These are phyloP conservation scores for Malus hybrid DNA, from an alignment of 331 rosid genomes.

Conservation along the genomic window DNA sequence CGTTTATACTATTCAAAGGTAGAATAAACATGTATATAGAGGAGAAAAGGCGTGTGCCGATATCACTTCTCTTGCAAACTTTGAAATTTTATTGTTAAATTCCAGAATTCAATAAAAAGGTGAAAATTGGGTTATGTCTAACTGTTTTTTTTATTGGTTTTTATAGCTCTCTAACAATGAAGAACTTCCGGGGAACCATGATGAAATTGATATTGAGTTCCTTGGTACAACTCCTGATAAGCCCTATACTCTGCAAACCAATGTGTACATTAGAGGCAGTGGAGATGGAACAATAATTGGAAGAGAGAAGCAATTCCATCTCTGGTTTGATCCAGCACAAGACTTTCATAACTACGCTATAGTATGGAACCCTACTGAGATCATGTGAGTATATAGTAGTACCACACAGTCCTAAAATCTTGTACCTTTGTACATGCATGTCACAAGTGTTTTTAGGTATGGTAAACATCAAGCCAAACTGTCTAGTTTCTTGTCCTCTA, in stretches of 20 bases:
- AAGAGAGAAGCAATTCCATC: slow-evolving; percentile 72
- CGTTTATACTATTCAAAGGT: not conserved
- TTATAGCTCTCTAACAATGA: slow-evolving; percentile 80
- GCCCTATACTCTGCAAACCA: slow-evolving; percentile 83
- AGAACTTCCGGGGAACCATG: slow-evolving; percentile 74
- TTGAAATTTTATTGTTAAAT: not conserved
- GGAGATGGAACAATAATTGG: slow-evolving; percentile 71
- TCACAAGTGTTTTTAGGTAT: not conserved
- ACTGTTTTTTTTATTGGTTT: not conserved
- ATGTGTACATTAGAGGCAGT: slow-evolving; percentile 81
- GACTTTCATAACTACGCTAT: slow-evolving; percentile 78
- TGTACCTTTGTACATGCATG: not conserved
- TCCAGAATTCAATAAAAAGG: not conserved
- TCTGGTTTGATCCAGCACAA: slow-evolving; percentile 92
- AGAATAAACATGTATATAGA: too few relatives aligned
- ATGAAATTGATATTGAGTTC: slow-evolving; percentile 87
- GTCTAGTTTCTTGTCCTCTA: not conserved
- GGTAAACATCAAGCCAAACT: not conserved
- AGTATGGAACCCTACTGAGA: slow-evolving; percentile 71
- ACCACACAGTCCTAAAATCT: not conserved
- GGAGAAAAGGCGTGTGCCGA: not conserved
- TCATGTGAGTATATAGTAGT: slow-evolving; percentile 50
- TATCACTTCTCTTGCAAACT: not conserved
- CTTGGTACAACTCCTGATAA: slow-evolving; percentile 72
- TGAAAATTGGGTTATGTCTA: not conserved